A percentile compares a stretch with the other conserved stretches of the same genome.
Evolutionary conservation across 1,139 yeast species (phyloP).

Genomic region (Zygosaccharomyces sapae): DNA sequence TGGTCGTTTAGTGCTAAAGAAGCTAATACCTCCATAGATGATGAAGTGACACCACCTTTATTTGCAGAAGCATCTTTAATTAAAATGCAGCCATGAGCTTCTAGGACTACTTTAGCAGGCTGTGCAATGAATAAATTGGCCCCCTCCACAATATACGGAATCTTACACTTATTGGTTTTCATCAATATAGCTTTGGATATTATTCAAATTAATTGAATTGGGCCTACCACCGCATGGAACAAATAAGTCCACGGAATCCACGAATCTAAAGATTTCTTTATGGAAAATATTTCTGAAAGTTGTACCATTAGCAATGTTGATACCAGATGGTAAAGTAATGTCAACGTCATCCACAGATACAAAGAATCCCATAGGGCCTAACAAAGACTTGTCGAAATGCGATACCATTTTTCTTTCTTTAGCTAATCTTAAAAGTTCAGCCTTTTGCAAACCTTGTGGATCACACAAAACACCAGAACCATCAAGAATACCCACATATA

Average conservation of each 20-base stretch:
- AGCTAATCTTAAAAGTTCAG: constrained; percentile 76
- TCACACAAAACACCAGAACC: constrained; percentile 95
- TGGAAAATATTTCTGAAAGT: constrained; percentile 93
- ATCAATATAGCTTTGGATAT: constrained; percentile 69
- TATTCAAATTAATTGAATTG: constrained; percentile 86
- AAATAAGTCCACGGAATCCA: constrained; percentile 69
- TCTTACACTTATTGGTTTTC: constrained; percentile 68
- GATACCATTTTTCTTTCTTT: constrained; percentile 71
- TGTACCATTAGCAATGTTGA: constrained; percentile 72
- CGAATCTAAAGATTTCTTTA: constrained; percentile 63
- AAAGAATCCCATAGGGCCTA: constrained; percentile 72
- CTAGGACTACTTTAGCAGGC: constrained; percentile 82
- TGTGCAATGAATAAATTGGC: constrained; percentile 95
- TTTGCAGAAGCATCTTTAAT: constrained; percentile 97
- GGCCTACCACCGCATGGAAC: constrained; percentile 99
- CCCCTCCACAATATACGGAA: constrained; percentile 94
- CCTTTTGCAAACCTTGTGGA: constrained; percentile 80
- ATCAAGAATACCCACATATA: constrained; percentile 84
- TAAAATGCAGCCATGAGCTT: constrained; percentile 77
- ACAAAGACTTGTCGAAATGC: constrained; percentile 59
- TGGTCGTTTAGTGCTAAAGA: constrained; percentile 87
- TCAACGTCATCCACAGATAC: constrained; percentile 86
- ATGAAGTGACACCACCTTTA: constrained; percentile 98
- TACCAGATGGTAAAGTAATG: constrained; percentile 70
- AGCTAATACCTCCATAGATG: constrained; percentile 91